A percentile compares a stretch with the other conserved stretches of the same genome.
phyloP scores from a whole-genome alignment of 345 rosid genomes.

The Gynandropsis gynandra region DNA sequence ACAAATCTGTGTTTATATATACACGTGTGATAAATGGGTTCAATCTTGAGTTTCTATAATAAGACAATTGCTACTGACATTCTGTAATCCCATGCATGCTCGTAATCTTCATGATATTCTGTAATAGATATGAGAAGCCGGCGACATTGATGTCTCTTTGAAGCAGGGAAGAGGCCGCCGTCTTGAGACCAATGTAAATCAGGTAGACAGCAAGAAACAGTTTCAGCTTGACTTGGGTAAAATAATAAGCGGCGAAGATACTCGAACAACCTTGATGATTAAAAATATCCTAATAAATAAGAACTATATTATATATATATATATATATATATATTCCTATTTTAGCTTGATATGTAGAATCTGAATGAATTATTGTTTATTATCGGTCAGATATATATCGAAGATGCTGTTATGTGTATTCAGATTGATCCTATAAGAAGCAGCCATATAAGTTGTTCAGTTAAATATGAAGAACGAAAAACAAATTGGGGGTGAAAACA shows the following conservation, averaged over 20 bases:
- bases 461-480: conserved; percentile 10
- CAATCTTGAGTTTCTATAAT: too few relatives aligned
- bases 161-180: conserved; percentile 50
- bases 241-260: conserved; percentile 56
- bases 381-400: too few relatives aligned
- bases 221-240: conserved; percentile 80
- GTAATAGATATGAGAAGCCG: too few relatives aligned
- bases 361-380: too few relatives aligned
- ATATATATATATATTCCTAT: too few relatives aligned
- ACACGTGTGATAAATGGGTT: too few relatives aligned
- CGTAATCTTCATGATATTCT: too few relatives aligned
- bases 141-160: conserved; percentile 38
- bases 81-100: too few relatives aligned
- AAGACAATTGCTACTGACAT: too few relatives aligned
- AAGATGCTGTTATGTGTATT: conserved; percentile 72
- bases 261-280: conserved; percentile 48
- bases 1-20: too few relatives aligned
- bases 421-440: conserved; percentile 54
- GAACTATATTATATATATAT: too few relatives aligned
- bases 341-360: too few relatives aligned
- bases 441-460: conserved; percentile 15
- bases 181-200: conserved; percentile 42
- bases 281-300: conserved; percentile 62
- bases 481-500: not conserved
- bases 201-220: conserved; percentile 50